Base-by-base conservation (phyloP, 2,329 filamentous ascomycete species). In the Scedosporium boydii region DNA sequence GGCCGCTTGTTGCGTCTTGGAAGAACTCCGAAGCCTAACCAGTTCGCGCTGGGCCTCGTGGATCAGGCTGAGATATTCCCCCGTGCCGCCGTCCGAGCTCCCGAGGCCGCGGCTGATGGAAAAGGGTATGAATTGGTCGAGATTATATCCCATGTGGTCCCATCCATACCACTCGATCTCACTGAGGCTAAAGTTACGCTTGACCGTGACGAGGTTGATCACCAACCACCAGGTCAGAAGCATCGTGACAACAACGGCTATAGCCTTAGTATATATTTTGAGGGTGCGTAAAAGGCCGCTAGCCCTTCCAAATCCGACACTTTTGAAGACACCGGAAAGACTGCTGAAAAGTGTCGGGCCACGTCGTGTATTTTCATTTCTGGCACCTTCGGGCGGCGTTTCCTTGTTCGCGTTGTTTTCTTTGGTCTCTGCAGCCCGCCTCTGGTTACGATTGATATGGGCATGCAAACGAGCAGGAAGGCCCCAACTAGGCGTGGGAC, bases 1-100 rank as follows among this genome's bases (percentile, higher is more conserved):
- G 0, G 77, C 73, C 2, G 68, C 69, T 0, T 74, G 68, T 21
- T 80, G 75, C 1, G 77, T 67, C 9, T 71, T 70, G 38, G 64
- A 65, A 3, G 72, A 66, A 5, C 70, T 67, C 21, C 69, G 69
- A 56, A 77, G 60, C 4, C 67, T 61, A 6, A 69, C 65, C 4
- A 77, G 65, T 29, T 71, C 71, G 7, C 69, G 68, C 26, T 71
- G 67, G 56, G 73, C 69, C 42, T 68, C 67, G 46, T 66, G 65
- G n/a, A 65, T 61, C 21, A 63, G 51, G 21, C 58, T 57, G 21
- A 41, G 38, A 26, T 61, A 61, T 23, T 59, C 14, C 14, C 26
- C 29, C 41, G 21, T 46, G n/a, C 48, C 21, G 6, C 34, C 18
- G 21, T 56, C 44, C n/a, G 53, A 27, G 26, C 14, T 18, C 58